Base-by-base conservation (phyloP, 2,329 filamentous ascomycete species). In the Talaromyces sp. region DNA sequence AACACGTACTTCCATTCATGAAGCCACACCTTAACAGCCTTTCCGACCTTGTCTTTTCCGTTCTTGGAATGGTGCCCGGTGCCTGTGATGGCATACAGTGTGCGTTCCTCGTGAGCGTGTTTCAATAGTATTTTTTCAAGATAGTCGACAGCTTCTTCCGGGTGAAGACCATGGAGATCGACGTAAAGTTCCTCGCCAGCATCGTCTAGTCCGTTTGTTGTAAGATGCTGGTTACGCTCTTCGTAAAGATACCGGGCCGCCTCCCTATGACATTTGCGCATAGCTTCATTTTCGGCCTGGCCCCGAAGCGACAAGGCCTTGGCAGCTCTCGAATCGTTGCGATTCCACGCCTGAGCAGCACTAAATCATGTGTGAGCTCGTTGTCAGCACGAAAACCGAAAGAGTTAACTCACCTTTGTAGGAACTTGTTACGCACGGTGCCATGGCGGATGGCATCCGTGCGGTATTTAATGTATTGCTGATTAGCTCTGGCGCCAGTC, bases 11-110 rank as follows among this genome's bases (percentile, higher is more conserved):
- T 86, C 92, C 92, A 96, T 73, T 97, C 93, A 71, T 93, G 95
- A 59, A 99, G 80, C 78, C 95, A 97, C 66, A 85, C 86, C 58
- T 94, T 88, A 63, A 97, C 88, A 1, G 92, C 92, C 77, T 96
- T 96, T 71, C 93, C 93, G 38, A 99, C 91, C 77, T 99, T 99
- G 76, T 99, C 94, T 75, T 97, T 97, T 69, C 94, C 93, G 71
- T 97, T 97, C 80, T 97, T 97, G 74, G 91, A 96, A 77, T 99
- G 94, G 70, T 97, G 92, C 3, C 93, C 94, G 0, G 93, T 97
- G 51, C 94, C 94, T 1, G 92, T 97, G 72, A 99, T 97, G 66
- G 92, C 92, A 72, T 97, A 99, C 48, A 99, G 84, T 2, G 93
- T 90, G 24, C 87, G 84, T 5, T 80, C 76, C 38, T 82, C 83